Percentiles rank a stretch among this genome's conserved stretches.
These are phyloP conservation scores for Nemania sp. DNA, from an alignment of 2,329 filamentous ascomycete species.

Conservation along the genomic window DNA sequence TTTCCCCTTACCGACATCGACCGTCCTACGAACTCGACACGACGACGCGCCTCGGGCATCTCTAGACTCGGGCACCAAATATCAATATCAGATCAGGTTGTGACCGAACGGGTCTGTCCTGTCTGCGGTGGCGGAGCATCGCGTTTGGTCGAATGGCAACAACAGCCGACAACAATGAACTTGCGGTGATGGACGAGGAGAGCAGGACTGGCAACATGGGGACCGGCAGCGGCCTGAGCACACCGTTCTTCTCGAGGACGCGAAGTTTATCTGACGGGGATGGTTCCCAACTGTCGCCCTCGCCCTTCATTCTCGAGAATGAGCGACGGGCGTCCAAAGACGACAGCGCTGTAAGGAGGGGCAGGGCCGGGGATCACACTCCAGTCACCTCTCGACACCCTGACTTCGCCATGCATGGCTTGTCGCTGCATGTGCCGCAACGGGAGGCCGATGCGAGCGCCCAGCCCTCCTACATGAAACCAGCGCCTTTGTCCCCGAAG, in stretches of 20 bases:
- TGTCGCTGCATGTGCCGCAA: conserved; percentile 72
- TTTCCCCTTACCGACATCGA: neutral
- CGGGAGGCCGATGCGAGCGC: conserved; percentile 45
- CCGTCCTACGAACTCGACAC: neutral
- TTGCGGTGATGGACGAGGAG: conserved; percentile 40
- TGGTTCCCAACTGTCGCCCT: conserved; percentile 61
- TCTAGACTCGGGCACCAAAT: neutral
- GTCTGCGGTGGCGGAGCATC: neutral
- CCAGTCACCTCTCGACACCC: conserved; percentile 73
- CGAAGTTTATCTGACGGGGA: conserved; percentile 69
- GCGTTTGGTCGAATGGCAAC: conserved; percentile 29
- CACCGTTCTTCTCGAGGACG: conserved; percentile 54
- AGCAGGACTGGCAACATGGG: conserved; percentile 20
- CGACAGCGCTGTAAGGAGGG: conserved; percentile 59
- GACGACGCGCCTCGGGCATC: neutral
- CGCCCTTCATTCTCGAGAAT: conserved; percentile 61
- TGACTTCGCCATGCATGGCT: conserved; percentile 63
- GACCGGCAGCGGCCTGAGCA: conserved; percentile 29
- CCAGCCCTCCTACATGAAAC: conserved; percentile 52
- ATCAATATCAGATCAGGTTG: neutral
- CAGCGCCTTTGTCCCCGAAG: conserved; percentile 80
- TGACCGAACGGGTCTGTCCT: neutral
- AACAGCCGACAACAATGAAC: conserved; percentile 31
- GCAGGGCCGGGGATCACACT: conserved; percentile 36
- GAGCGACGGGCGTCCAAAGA: conserved; percentile 65